Evolutionary conservation across 805 yeast genomes (phyloP).

Genomic region (Wickerhamomyces queroliae): DNA sequence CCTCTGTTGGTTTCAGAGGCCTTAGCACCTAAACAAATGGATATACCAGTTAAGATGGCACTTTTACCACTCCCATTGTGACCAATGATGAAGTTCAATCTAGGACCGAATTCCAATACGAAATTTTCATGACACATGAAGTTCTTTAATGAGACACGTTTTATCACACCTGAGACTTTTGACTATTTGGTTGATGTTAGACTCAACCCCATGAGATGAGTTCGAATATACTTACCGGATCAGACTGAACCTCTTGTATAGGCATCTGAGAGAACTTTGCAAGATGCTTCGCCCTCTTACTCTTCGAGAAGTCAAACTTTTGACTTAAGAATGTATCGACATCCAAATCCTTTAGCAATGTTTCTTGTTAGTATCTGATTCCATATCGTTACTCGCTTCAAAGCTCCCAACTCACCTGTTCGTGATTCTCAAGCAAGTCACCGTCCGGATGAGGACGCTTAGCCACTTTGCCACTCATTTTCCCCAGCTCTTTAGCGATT

Average conservation of each 20-base stretch:
- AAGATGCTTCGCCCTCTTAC: not conserved
- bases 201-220: not conserved
- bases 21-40: conserved; percentile 83
- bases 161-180: conserved; percentile 56
- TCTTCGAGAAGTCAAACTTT: not conserved
- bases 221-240: not conserved
- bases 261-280: not conserved
- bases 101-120: conserved; percentile 67
- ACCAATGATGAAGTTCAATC: conserved; percentile 83
- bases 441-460: no score
- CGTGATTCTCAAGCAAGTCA: no score
- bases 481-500: no score
- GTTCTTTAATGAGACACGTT: conserved; percentile 56
- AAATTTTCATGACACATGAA: conserved; percentile 91
- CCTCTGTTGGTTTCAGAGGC: conserved; percentile 89
- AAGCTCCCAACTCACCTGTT: no score
- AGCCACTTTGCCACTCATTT: no score
- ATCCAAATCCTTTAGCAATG: not conserved
- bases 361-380: not conserved
- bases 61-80: conserved; percentile 89
- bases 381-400: no score
- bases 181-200: not conserved
- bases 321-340: not conserved
- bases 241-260: not conserved
- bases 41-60: conserved; percentile 81